Evolutionary conservation across 306 rosid species (phyloP), one percentile per base, ranked within the genome.

Genomic region (Biancaea sappan): DNA sequence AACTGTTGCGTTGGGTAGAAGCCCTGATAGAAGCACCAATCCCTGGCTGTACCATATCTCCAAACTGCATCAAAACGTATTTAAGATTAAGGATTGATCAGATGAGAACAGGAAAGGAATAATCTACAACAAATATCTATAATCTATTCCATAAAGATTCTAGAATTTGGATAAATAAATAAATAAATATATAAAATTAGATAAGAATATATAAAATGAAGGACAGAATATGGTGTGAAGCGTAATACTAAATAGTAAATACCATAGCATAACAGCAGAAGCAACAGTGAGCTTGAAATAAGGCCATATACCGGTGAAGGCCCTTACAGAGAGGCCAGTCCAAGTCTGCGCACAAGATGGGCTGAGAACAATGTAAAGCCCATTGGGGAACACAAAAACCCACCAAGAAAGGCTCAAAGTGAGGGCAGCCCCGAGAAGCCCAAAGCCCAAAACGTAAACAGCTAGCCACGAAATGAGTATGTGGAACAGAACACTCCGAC

Each of bases 11-110:
- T 84, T 67, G 29, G 91, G 12, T n/a, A 87, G 85, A 3, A 84
- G 85, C 66, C 86, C 91, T 52, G 91, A 82, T 76, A 87, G 56
- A 14, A 82, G 82, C 14, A 83, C 78, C 2, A 87, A 79, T 29
- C 80, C 84, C 63, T 84, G 87, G 59, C 59, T 53, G 71, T 84
- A 87, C 85, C 91, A 84, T 73, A 79, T 84, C 85, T 87, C 88
- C 85, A 87, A 84, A 72, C 86, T 76, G 43, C 73, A 73, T 48
- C 24, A 29, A 46, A 11, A 43, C 3, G 16, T 24, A 3, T 15
- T 2, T 35, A 8, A 2, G 40, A n/a, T n/a, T n/a, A n/a, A n/a
- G n/a, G n/a, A n/a, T n/a, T n/a, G n/a, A n/a, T n/a, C n/a, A n/a
- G n/a, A n/a, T n/a, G n/a, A n/a, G n/a, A n/a, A n/a, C n/a, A n/a